Conservation (phyloP, 495 filamentous ascomycete species). For the Penicillium cinerascens region DNA sequence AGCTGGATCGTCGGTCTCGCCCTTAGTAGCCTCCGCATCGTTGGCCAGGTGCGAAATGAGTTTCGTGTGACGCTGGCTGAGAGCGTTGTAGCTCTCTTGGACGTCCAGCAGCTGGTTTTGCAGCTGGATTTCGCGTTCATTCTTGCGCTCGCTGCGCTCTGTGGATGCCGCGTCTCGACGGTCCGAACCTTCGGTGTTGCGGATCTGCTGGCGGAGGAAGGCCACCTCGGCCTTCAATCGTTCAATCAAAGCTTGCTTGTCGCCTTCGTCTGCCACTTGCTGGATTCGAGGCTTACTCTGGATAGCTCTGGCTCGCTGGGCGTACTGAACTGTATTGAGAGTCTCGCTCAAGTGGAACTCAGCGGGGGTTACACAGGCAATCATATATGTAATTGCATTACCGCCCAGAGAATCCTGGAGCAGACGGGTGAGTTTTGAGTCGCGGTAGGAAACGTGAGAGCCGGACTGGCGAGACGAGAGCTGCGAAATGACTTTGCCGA, state of each 20-base stretch:
- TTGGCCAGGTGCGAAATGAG: conserved; percentile 92
- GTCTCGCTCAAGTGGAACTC: conserved; percentile 98
- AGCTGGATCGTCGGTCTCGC: conserved; percentile 57
- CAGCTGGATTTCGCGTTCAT: conserved; percentile 81
- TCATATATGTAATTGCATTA: conserved; percentile 98
- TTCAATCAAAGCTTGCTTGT: conserved; percentile 93
- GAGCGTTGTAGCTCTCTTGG: conserved; percentile 90
- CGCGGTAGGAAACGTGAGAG: conserved; percentile 94
- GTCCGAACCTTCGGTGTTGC: conserved; percentile 60
- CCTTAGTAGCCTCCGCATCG: conserved; percentile 59
- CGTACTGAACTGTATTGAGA: conserved; percentile 94
- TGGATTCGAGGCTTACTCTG: conserved; percentile 98
- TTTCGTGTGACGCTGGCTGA: conserved; percentile 89
- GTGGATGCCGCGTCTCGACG: conserved; percentile 56
- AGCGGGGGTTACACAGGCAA: conserved; percentile 94
- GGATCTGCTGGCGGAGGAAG: conserved; percentile 92
- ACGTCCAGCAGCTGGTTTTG: conserved; percentile 91
- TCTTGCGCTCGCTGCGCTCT: conserved; percentile 73
- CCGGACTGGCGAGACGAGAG: conserved; percentile 85
- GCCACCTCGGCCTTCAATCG: conserved; percentile 89
- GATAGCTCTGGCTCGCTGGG: conserved; percentile 91
- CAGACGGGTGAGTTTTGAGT: conserved; percentile 91
- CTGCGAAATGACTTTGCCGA: conserved; percentile 98
- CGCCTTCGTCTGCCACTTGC: conserved; percentile 81
- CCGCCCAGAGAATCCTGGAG: conserved; percentile 98